These are phyloP conservation scores for Kwoniella newhampshirensis DNA, from an alignment of 768 basidiomycete species.

Conservation along the genomic window DNA sequence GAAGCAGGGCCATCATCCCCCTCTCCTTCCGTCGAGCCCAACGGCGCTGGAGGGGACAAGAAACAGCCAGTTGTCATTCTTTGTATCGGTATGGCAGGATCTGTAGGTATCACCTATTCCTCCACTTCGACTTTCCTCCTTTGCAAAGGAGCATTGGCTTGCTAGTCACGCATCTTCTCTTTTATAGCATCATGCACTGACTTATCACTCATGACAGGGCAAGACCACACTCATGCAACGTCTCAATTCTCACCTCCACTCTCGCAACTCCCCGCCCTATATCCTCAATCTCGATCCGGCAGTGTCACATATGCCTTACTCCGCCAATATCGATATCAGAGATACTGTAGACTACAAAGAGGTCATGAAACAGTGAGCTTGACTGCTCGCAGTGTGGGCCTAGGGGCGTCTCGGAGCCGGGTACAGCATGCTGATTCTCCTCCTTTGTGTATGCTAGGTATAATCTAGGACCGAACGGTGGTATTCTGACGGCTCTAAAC, in stretches of 20 bases:
- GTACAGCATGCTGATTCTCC: neutral
- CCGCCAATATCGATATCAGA: conserved; percentile 95
- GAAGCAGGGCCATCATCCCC: conserved; percentile 13
- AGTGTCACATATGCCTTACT: conserved; percentile 84
- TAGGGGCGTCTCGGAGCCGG: neutral
- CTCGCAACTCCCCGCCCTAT: conserved; percentile 70
- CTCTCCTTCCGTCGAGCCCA: neutral
- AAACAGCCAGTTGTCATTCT: conserved; percentile 74
- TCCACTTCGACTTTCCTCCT: neutral
- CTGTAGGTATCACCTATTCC: conserved; percentile 53
- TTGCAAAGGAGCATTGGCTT: too few relatives aligned
- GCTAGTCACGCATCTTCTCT: too few relatives aligned
- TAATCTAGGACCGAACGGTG: conserved; percentile 96
- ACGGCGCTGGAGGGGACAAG: conserved; percentile 9
- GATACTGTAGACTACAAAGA: conserved; percentile 97
- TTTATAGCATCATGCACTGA: too few relatives aligned
- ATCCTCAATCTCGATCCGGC: conserved; percentile 98
- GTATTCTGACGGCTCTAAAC: conserved; percentile 94
- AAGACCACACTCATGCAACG: conserved; percentile 97
- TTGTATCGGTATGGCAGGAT: conserved; percentile 94
- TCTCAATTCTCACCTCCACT: conserved; percentile 86
- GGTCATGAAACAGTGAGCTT: conserved; percentile 97
- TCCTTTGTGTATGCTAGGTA: conserved; percentile 62
- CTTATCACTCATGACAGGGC: too few relatives aligned
- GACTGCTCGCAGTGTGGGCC: neutral